phyloP scores from a whole-genome alignment of 2,329 filamentous ascomycete genomes.

The Zasmidium cellare region DNA sequence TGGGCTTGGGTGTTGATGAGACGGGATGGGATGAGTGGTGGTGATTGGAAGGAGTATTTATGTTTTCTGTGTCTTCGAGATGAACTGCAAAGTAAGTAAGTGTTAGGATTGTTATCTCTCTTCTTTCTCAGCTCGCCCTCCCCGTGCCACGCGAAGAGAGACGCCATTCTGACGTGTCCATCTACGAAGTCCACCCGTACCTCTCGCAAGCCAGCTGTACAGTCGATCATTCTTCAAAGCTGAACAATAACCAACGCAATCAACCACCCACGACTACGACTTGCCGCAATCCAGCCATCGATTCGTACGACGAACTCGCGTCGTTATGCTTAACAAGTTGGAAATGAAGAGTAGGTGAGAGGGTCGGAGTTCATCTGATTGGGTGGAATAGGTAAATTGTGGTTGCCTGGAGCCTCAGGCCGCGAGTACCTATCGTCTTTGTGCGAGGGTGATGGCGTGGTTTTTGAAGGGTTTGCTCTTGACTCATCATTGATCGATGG shows the following conservation, averaged over 20 bases:
- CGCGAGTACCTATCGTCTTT: background rate
- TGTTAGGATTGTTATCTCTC: too few relatives aligned
- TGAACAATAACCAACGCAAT: background rate
- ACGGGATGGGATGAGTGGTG: too few relatives aligned
- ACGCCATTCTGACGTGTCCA: background rate
- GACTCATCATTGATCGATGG: background rate
- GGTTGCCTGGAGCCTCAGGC: constrained; percentile 3
- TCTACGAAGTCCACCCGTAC: background rate
- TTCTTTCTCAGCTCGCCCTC: too few relatives aligned
- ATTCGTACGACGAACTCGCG: background rate
- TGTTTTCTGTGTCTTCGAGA: background rate
- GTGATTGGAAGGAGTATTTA: background rate
- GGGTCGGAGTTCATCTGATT: background rate
- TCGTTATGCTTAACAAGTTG: background rate
- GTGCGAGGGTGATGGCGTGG: background rate
- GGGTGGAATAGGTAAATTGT: background rate
- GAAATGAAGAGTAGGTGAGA: background rate
- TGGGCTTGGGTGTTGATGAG: background rate
- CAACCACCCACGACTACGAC: background rate
- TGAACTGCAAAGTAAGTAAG: too few relatives aligned
- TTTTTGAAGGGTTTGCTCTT: background rate
- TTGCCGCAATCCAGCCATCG: background rate
- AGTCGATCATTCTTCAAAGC: background rate
- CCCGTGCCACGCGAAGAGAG: too few relatives aligned
- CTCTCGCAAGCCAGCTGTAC: background rate